Evolutionary conservation across 1,139 yeast genomes (phyloP), one percentile per base, ranked within the genome.

Genomic region (Arxiozyma slooffiae): DNA sequence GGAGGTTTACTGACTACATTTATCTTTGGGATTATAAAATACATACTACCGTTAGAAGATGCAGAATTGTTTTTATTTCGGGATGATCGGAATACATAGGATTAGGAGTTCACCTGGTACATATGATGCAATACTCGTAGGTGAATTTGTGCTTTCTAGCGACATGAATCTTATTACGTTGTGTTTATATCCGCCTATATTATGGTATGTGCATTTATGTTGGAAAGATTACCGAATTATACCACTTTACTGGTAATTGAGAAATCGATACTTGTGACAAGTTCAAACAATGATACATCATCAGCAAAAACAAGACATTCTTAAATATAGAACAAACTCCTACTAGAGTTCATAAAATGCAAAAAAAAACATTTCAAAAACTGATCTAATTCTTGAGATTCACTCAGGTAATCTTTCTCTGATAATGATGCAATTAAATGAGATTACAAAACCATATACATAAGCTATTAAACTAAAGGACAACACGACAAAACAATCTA

Each of bases 51-150:
- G 7, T 67, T 70, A 52, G 84, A 82, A 54, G 97, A 97, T 58
- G 96, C 85, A n/a, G 75, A 76, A 55, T 73, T 89, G 46, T 61
- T 77, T 41, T 66, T 85, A 52, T 74, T 89, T 53, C 79, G 85
- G 79, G 79, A 87, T 57, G 97, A 97, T 48, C 71, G 90, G 41
- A 90, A 90, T 64, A 70, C 77, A 16, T 79, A 77, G 51, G 97
- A 90, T 66, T 90, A n/a, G 97, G 97, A 87, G 95, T 61, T 81
- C 95, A 0, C 89, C 90, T 69, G 97, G 95, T 34, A 96, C 97
- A 1, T 89, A 90, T 69, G 94, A 94, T 86, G 85, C 82, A 57
- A 94, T 96, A 1, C 96, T 97, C 4, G 75, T 82, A 47, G 95
- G 94, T 20, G 89, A 94, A 20, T 59, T 89, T 2, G 55, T 83